Conservation (phyloP, 2,329 filamentous ascomycete genomes). For the Trichoderma asperellum region DNA sequence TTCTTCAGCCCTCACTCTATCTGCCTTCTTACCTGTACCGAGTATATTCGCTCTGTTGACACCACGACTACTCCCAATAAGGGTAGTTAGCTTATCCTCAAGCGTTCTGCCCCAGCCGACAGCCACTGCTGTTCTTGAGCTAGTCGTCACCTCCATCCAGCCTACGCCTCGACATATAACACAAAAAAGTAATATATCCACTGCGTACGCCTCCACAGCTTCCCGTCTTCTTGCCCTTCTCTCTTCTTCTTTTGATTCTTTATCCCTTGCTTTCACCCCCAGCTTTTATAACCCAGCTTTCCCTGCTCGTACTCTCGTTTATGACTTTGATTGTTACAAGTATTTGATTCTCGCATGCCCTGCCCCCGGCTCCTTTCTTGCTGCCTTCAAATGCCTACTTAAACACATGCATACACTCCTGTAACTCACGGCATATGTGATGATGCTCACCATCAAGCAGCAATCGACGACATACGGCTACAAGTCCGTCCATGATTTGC, state of each 20-base stretch:
- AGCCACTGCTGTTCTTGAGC: constrained; percentile 45
- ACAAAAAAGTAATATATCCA: constrained; percentile 44
- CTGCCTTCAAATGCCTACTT: constrained; percentile 21
- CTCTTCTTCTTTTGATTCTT: constrained; percentile 16
- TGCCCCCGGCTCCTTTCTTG: constrained; percentile 19
- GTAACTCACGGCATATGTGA: constrained; percentile 43
- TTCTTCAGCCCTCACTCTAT: constrained; percentile 40
- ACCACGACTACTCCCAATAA: constrained; percentile 49
- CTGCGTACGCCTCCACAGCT: constrained; percentile 33
- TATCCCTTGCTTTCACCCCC: constrained; percentile 19
- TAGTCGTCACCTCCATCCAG: constrained; percentile 51
- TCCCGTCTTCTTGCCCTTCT: constrained; percentile 11
- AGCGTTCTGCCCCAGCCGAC: constrained; percentile 49
- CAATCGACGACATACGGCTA: constrained; percentile 61
- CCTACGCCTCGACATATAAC: constrained; percentile 38
- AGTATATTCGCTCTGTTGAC: constrained; percentile 34
- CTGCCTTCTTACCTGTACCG: constrained; percentile 35
- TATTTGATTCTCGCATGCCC: constrained; percentile 25
- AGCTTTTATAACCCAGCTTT: not conserved
- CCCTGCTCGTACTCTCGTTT: constrained; percentile 27
- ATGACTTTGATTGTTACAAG: constrained; percentile 18
- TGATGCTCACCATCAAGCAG: constrained; percentile 66
- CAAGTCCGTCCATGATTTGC: constrained; percentile 65
- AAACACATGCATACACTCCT: constrained; percentile 38
- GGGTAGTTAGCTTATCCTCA: constrained; percentile 48